Conservation (phyloP, 176 grass and related monocot species). For the Luzula sylvatica region DNA sequence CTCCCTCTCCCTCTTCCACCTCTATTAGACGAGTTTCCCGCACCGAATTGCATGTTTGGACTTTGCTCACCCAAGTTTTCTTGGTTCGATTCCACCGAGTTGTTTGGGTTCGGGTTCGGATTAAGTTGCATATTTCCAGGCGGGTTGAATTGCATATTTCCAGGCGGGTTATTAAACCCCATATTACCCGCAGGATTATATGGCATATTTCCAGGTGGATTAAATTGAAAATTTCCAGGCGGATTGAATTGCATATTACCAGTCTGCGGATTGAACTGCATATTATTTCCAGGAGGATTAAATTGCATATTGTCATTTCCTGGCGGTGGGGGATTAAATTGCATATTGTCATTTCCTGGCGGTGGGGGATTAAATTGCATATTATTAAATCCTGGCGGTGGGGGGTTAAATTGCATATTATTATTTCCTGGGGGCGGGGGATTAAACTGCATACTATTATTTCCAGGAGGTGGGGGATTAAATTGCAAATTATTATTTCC, state of each 20-base stretch:
- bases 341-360: no score
- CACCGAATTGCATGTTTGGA: slow-evolving; percentile 21
- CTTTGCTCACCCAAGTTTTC: not conserved
- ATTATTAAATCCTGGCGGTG: no score
- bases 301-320: slow-evolving; percentile 13
- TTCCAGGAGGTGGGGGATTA: no score
- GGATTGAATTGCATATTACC: slow-evolving; percentile 15
- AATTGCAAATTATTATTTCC: no score
- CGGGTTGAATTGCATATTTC: not conserved
- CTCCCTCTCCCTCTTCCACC: slow-evolving; percentile 32
- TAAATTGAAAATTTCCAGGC: slow-evolving; percentile 9
- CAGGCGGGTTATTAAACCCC: no score
- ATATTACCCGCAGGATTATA: slow-evolving; percentile 1
- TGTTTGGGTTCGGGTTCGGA: not conserved
- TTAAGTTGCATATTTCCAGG: slow-evolving; percentile 11
- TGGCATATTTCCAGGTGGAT: slow-evolving; percentile 10
- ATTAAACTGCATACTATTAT: no score
- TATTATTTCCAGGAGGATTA: not conserved
- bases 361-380: no score
- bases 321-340: slow-evolving; percentile 4
- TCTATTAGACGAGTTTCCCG: slow-evolving; percentile 37
- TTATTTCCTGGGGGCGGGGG: no score
- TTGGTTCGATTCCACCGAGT: slow-evolving; percentile 9
- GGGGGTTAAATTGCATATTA: no score
- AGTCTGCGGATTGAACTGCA: slow-evolving; percentile 9